Conservation (phyloP, 1,284 basidiomycete species). For the Mycosarcoma maydis region DNA sequence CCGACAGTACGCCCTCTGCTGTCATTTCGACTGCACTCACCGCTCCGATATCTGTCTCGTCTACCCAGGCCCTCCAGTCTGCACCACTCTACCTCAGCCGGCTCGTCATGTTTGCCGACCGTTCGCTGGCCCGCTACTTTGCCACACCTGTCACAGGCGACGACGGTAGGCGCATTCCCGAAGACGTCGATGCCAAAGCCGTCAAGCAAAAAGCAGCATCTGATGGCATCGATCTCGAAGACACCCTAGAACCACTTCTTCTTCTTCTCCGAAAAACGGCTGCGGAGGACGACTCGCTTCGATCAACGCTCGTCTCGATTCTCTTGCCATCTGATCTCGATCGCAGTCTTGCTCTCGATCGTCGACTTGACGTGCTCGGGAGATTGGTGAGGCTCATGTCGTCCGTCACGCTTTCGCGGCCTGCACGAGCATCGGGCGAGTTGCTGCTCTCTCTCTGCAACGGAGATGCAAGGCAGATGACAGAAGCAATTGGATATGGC, state of each 20-base stretch:
- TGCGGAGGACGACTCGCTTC: conserved; percentile 34
- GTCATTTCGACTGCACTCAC: neutral
- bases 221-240: conserved; percentile 53
- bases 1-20: neutral
- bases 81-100: conserved; percentile 27
- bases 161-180: conserved; percentile 18
- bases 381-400: conserved; percentile 53
- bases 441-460: conserved; percentile 49
- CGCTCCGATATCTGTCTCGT: conserved; percentile 18
- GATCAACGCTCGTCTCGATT: conserved; percentile 13
- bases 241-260: conserved; percentile 48
- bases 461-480: conserved; percentile 43
- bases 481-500: conserved; percentile 54
- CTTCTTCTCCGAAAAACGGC: conserved; percentile 51
- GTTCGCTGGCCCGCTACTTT: conserved; percentile 41
- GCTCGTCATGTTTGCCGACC: conserved; percentile 32
- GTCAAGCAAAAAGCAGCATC: conserved; percentile 22
- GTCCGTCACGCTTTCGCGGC: conserved; percentile 38
- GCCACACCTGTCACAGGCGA: neutral
- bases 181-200: conserved; percentile 39
- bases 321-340: conserved; percentile 48
- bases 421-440: conserved; percentile 53
- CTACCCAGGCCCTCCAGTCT: conserved; percentile 15
- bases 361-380: conserved; percentile 48
- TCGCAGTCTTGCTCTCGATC: conserved; percentile 41